Base-by-base conservation (phyloP, 345 rosid species). In the Eucalyptus polyanthemos region DNA sequence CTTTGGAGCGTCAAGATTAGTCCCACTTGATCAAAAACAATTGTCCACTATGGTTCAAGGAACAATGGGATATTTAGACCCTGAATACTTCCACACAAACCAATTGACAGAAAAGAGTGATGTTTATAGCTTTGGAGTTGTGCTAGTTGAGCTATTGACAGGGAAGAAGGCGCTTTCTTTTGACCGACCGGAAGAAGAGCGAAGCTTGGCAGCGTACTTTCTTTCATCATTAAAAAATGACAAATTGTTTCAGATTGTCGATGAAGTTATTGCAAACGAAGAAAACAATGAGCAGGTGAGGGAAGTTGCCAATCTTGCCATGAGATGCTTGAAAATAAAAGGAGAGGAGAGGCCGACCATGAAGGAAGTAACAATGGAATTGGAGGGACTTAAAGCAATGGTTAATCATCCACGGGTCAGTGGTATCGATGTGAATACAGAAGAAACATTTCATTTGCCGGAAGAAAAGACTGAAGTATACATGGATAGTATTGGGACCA, bases 61-160 rank as follows among this genome's bases (percentile, higher is more conserved):
- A 54, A 93, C 94, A 24, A 16, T 92, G 47, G 95, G 95, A 2
- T 93, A 93, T 47, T 65, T 93, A 65, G 95, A 93, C 89, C 95
- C 93, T 19, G 94, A 93, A 40, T 93, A 92, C 87, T 92, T 89
- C 25, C 88, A 34, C 2, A 89, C 91, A 4, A 88, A 67, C 49
- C 88, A 86, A 42, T 90, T 87, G 6, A 93, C 92, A 1, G 88
- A 89, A 45, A 93, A 94, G 87, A 93, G 94, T 3, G 93, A 94
- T 91, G 94, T 94, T 4, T 93, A 92, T 8, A 93, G 94, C 60
- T 94, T 92, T 37, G 93, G 94, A 2, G 94, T 94, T 50, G 94
- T 91, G 19, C 51, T 93, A 53, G 90, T 89, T 27, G 95, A 93
- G 91, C 91, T 93, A 31, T 80, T 93, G 65, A 93, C 93, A 0